A percentile compares a stretch with the other conserved stretches of the same genome.
phyloP scores from a whole-genome alignment of 2,329 filamentous ascomycete species.

The Scolecobasidium constrictum region DNA sequence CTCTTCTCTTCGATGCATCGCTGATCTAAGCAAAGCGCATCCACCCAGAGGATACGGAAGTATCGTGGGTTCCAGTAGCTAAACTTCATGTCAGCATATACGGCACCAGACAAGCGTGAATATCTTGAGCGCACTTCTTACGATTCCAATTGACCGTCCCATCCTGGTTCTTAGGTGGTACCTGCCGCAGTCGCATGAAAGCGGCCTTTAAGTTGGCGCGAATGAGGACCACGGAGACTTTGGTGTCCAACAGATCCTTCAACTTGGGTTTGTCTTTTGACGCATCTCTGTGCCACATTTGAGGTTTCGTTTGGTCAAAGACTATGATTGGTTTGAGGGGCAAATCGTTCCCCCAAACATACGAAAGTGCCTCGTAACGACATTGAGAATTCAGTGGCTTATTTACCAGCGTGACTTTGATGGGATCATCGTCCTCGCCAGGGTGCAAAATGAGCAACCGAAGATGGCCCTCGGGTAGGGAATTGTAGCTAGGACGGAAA shows the following conservation, averaged over 20 bases:
- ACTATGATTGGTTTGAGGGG: not conserved
- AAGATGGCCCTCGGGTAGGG: not conserved
- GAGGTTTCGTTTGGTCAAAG: too few species aligned
- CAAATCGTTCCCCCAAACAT: slow-evolving; percentile 8
- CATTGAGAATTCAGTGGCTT: not conserved
- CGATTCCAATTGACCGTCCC: not conserved
- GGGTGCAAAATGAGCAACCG: not conserved
- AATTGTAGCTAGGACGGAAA: not conserved
- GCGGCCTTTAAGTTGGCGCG: not conserved
- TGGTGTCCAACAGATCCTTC: not conserved
- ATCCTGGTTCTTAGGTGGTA: not conserved
- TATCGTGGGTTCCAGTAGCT: not conserved
- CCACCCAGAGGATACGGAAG: slow-evolving; percentile 10
- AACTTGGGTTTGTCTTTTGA: not conserved
- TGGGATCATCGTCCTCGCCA: not conserved
- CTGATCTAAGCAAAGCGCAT: slow-evolving; percentile 14
- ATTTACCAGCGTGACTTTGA: not conserved
- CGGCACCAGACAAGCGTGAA: too few species aligned
- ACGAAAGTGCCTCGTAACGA: slow-evolving; percentile 9
- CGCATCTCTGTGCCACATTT: not conserved
- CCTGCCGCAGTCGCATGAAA: not conserved
- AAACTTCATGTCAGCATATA: too few species aligned
- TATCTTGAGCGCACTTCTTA: too few species aligned
- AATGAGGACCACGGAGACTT: not conserved
- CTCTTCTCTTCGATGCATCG: slow-evolving; percentile 10